Evolutionary conservation across 768 basidiomycete species (phyloP).

Genomic region (Hemileccinum rubropunctum): DNA sequence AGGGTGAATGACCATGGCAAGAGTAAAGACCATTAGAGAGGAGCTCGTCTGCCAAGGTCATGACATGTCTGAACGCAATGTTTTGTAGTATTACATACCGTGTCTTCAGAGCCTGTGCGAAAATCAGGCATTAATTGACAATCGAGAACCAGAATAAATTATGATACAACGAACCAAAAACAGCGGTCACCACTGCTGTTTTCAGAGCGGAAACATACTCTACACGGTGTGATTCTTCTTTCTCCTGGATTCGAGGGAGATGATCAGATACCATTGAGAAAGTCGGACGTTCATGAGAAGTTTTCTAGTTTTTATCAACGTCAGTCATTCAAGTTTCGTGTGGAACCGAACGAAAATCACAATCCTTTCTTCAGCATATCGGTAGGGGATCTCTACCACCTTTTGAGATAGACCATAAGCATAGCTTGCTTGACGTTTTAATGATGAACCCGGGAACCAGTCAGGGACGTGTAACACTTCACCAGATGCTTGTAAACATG

Average conservation of each 20-base stretch:
- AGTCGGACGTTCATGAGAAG: background rate
- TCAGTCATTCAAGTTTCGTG: background rate
- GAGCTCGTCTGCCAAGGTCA: background rate
- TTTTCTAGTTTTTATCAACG: background rate
- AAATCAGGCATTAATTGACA: background rate
- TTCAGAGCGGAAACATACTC: slow-evolving; percentile 3
- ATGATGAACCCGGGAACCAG: slow-evolving; percentile 16
- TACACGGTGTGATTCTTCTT: background rate
- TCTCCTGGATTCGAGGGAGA: background rate
- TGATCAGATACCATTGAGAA: slow-evolving; percentile 5
- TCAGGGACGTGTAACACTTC: slow-evolving; percentile 23
- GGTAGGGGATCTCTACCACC: slow-evolving; percentile 2
- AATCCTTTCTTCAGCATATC: slow-evolving; percentile 2
- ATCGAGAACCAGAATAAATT: background rate
- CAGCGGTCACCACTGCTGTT: background rate
- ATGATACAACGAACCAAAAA: background rate
- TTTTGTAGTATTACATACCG: slow-evolving; percentile 2
- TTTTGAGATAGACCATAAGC: background rate
- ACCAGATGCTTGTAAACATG: background rate
- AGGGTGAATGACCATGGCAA: slow-evolving; percentile 3
- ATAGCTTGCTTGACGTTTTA: background rate
- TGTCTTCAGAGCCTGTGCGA: background rate
- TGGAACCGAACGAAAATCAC: background rate
- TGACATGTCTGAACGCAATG: background rate
- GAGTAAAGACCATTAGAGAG: background rate